Percentiles rank a stretch among this genome's conserved stretches.
Conservation (phyloP, 1,284 basidiomycete genomes). For the Volvariella volvacea region DNA sequence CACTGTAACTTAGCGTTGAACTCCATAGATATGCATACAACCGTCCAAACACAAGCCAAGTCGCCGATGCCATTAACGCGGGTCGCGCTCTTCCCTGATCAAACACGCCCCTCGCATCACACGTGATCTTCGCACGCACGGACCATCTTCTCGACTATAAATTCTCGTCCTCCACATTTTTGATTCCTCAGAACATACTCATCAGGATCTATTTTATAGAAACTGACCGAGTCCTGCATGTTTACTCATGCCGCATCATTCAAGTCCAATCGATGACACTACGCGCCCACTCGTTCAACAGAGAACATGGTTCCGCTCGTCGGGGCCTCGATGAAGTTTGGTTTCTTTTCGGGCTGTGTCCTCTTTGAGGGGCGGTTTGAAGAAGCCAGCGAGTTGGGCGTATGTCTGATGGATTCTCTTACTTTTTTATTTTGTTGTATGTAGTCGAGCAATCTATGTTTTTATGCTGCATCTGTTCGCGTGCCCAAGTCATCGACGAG, state of each 20-base stretch:
- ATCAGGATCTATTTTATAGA: conserved; percentile 81
- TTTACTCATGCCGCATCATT: conserved; percentile 80
- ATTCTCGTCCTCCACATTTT: conserved; percentile 12
- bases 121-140: conserved; percentile 16
- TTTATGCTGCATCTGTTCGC: too few species aligned
- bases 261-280: conserved; percentile 74
- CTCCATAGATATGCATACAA: conserved; percentile 69
- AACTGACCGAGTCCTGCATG: conserved; percentile 87
- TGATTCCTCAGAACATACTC: conserved; percentile 65
- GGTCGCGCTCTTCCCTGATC: conserved; percentile 53
- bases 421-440: conserved; percentile 11
- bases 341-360: conserved; percentile 28
- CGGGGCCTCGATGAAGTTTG: conserved; percentile 72
- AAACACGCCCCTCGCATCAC: background rate
- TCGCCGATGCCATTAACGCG: conserved; percentile 65
- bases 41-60: conserved; percentile 65
- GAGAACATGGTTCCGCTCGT: conserved; percentile 55
- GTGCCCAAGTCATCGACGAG: too few species aligned
- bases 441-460: too few species aligned
- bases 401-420: conserved; percentile 75
- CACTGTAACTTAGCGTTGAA: background rate
- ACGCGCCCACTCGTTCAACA: conserved; percentile 65
- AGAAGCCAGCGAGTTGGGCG: conserved; percentile 56
- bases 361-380: conserved; percentile 27
- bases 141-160: conserved; percentile 23